A percentile compares a stretch with the other conserved stretches of the same genome.
Evolutionary conservation across 1,284 basidiomycete genomes (phyloP).

Genomic region (Veloboletus limbatus): DNA sequence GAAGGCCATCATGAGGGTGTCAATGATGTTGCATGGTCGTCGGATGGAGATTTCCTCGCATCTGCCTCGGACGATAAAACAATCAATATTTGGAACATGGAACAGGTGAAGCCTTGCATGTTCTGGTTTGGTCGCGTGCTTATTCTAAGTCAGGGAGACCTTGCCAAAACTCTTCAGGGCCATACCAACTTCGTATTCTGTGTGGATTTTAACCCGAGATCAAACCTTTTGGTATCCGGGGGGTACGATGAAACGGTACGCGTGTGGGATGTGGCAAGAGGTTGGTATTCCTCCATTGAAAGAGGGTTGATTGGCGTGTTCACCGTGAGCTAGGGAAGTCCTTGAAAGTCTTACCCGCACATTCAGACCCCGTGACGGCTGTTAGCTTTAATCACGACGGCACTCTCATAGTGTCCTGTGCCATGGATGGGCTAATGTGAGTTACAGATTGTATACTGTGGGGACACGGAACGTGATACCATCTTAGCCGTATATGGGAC

Average conservation of each 20-base stretch:
- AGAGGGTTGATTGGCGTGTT: background rate
- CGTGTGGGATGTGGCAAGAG: conserved; percentile 92
- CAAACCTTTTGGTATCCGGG: conserved; percentile 88
- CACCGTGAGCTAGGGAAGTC: conserved; percentile 55
- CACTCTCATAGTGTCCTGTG: conserved; percentile 88
- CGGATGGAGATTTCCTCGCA: conserved; percentile 77
- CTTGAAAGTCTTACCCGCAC: conserved; percentile 84
- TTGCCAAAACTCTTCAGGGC: conserved; percentile 64
- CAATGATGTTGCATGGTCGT: conserved; percentile 86
- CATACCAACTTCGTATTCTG: conserved; percentile 96
- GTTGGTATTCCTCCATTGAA: conserved; percentile 37
- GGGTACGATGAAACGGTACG: conserved; percentile 94
- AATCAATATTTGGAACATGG: conserved; percentile 78
- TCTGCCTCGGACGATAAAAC: conserved; percentile 91
- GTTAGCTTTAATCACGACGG: conserved; percentile 95
- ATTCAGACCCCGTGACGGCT: conserved; percentile 94
- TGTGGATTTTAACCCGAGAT: conserved; percentile 85
- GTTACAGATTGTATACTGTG: conserved; percentile 27
- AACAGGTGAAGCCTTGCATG: conserved; percentile 45
- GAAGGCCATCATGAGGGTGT: conserved; percentile 77
- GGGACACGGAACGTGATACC: conserved; percentile 1
- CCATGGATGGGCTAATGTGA: conserved; percentile 96
- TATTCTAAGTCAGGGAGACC: conserved; percentile 44
- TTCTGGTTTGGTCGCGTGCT: conserved; percentile 8
- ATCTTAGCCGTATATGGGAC: conserved; percentile 89